These are phyloP conservation scores for Phytopythium sindhum DNA, from an alignment of 352 stramenopile genomes.

Conservation along the genomic window DNA sequence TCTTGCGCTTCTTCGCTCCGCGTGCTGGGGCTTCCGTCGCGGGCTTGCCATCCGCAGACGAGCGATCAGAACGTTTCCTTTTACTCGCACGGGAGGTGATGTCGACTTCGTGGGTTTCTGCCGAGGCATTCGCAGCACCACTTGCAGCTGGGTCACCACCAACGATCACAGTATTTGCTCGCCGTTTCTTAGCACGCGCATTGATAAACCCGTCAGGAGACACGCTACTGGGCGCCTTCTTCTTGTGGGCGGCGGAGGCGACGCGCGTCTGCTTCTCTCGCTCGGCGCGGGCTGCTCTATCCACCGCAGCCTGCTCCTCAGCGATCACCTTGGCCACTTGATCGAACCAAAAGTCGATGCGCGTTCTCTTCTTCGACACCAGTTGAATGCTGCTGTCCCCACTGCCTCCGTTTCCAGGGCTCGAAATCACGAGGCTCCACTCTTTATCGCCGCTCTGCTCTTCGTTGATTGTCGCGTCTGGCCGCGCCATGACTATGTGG, in stretches of 20 bases:
- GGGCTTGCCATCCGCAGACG: not conserved
- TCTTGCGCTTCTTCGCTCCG: not conserved
- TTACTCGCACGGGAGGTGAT: not conserved
- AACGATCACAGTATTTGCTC: slow-evolving; percentile 4
- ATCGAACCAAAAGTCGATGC: slow-evolving; percentile 62
- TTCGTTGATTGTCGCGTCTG: slow-evolving; percentile 23
- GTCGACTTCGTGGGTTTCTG: not conserved
- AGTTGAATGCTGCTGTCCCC: slow-evolving; percentile 13
- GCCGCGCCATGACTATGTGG: slow-evolving; percentile 20
- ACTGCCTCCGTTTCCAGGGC: not conserved
- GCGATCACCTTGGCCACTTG: slow-evolving; percentile 39
- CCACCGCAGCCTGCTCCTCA: slow-evolving; percentile 18
- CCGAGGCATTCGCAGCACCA: not conserved
- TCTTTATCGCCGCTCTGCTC: slow-evolving; percentile 28
- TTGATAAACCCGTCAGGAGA: slow-evolving; percentile 12
- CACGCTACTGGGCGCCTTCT: not conserved
- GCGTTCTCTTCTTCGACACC: slow-evolving; percentile 38
- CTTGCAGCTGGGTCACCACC: not conserved
- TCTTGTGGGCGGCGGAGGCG: not conserved
- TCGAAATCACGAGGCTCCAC: slow-evolving; percentile 36
- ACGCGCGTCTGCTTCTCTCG: not conserved
- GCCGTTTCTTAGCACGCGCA: slow-evolving; percentile 7
- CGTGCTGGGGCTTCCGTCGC: not conserved
- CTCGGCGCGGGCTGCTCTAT: slow-evolving; percentile 5
- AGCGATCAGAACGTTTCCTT: not conserved